Evolutionary conservation across 1,284 basidiomycete species (phyloP).

Genomic region (Anthracocystis panici-leucophaei): DNA sequence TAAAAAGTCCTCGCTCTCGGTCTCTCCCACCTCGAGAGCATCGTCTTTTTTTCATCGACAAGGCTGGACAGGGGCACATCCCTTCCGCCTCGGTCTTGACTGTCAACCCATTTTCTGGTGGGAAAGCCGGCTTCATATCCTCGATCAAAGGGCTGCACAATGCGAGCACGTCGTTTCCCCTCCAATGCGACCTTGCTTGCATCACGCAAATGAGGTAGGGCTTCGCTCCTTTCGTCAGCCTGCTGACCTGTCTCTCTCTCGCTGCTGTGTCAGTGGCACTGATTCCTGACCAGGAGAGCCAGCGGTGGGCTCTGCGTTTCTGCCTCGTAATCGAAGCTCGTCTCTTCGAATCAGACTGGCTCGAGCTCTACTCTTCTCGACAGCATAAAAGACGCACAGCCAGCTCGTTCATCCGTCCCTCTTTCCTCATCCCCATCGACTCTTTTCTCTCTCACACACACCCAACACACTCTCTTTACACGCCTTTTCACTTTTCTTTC

Average conservation of each 20-base stretch:
- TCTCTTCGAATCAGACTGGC: neutral
- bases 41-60: slow-evolving; percentile 3
- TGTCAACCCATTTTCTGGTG: neutral
- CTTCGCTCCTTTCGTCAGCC: slow-evolving; percentile 1
- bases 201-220: slow-evolving; percentile 35
- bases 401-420: neutral
- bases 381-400: slow-evolving; percentile 14
- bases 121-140: neutral
- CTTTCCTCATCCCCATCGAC: slow-evolving; percentile 1
- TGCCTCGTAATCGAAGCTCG: slow-evolving; percentile 3
- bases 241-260: neutral
- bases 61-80: slow-evolving; percentile 9
- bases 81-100: neutral
- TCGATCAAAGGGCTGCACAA: slow-evolving; percentile 1
- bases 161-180: neutral
- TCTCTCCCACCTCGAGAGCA: slow-evolving; percentile 17
- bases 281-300: slow-evolving; percentile 6
- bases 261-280: slow-evolving; percentile 2
- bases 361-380: neutral
- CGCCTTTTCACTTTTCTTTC: neutral
- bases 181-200: slow-evolving; percentile 2
- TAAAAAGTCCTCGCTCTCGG: slow-evolving; percentile 10
- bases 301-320: slow-evolving; percentile 16
- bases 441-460: neutral
- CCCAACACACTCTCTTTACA: slow-evolving; percentile 5